Percentiles rank a stretch among this genome's conserved stretches.
phyloP scores from a whole-genome alignment of 805 yeast genomes.

The Saccharomycopsis babjevae region DNA sequence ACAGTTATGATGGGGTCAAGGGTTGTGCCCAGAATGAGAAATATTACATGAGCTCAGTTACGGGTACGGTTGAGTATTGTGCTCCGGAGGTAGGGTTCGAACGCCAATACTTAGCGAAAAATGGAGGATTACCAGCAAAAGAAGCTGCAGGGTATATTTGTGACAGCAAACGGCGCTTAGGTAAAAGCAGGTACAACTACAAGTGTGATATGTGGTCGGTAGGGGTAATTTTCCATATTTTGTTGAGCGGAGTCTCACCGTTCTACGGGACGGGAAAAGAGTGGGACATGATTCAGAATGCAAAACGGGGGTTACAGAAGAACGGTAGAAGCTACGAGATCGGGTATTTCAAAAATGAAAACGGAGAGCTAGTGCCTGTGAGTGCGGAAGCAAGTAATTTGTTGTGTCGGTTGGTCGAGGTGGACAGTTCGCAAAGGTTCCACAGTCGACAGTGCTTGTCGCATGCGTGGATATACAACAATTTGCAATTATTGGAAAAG shows the following conservation, averaged over 20 bases:
- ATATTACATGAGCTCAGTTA: slow-evolving; percentile 45
- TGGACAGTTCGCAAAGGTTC: slow-evolving; percentile 30
- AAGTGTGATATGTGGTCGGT: slow-evolving; percentile 66
- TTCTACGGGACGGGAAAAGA: slow-evolving; percentile 41
- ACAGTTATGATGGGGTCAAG: not conserved
- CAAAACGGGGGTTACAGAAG: not conserved
- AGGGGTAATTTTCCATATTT: slow-evolving; percentile 49
- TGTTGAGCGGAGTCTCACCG: slow-evolving; percentile 57
- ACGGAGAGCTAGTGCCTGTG: slow-evolving; percentile 31
- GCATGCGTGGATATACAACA: slow-evolving; percentile 36
- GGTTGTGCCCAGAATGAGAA: slow-evolving; percentile 29
- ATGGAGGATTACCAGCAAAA: slow-evolving; percentile 5
- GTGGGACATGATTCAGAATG: slow-evolving; percentile 23
- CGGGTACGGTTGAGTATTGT: slow-evolving; percentile 60
- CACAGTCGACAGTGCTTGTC: slow-evolving; percentile 31
- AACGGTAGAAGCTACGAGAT: slow-evolving; percentile 30
- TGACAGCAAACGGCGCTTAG: slow-evolving; percentile 4
- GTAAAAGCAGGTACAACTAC: slow-evolving; percentile 34
- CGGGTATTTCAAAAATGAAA: slow-evolving; percentile 31
- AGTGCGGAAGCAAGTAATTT: slow-evolving; percentile 36
- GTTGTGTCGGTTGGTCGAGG: slow-evolving; percentile 31
- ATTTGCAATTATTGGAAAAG: not conserved
- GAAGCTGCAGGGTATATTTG: not conserved
- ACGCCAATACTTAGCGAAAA: slow-evolving; percentile 22
- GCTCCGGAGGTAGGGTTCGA: slow-evolving; percentile 61